Conservation (phyloP, 2,329 filamentous ascomycete species). For the Aureobasidium sp. region DNA sequence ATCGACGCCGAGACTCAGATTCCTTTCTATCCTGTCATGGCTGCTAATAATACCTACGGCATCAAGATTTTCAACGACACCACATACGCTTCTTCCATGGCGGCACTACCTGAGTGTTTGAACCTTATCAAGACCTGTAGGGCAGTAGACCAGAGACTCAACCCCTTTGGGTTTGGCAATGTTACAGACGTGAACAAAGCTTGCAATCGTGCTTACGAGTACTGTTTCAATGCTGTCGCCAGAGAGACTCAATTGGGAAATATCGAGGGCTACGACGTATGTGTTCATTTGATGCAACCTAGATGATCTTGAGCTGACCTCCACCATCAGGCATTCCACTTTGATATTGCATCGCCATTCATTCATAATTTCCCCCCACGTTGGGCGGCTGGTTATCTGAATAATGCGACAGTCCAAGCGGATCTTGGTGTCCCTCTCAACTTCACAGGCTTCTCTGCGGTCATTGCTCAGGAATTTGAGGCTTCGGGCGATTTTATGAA, state of each 20-base stretch:
- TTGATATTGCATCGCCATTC: slow-evolving; percentile 4
- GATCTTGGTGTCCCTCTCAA: slow-evolving; percentile 62
- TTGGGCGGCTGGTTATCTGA: slow-evolving; percentile 54
- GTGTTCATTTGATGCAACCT: neutral
- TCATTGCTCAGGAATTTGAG: slow-evolving; percentile 44
- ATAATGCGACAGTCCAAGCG: slow-evolving; percentile 60
- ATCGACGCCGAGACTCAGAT: slow-evolving; percentile 54
- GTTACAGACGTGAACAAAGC: neutral
- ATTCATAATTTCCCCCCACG: slow-evolving; percentile 4
- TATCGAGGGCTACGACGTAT: neutral
- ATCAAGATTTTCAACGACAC: slow-evolving; percentile 26
- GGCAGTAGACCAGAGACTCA: neutral
- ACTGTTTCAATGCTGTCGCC: neutral
- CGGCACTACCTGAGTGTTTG: neutral
- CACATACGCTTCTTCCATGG: neutral
- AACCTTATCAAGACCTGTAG: neutral
- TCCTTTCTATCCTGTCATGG: slow-evolving; percentile 39
- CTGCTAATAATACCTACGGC: slow-evolving; percentile 43
- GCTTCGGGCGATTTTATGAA: slow-evolving; percentile 48
- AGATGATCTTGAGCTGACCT: neutral
- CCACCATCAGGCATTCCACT: slow-evolving; percentile 1
- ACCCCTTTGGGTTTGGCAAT: neutral
- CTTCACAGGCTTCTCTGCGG: slow-evolving; percentile 27
- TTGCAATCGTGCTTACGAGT: neutral
- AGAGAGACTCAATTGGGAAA: neutral